These are phyloP conservation scores for Scedosporium aurantiacum DNA, from an alignment of 2,329 filamentous ascomycete genomes.

Conservation along the genomic window DNA sequence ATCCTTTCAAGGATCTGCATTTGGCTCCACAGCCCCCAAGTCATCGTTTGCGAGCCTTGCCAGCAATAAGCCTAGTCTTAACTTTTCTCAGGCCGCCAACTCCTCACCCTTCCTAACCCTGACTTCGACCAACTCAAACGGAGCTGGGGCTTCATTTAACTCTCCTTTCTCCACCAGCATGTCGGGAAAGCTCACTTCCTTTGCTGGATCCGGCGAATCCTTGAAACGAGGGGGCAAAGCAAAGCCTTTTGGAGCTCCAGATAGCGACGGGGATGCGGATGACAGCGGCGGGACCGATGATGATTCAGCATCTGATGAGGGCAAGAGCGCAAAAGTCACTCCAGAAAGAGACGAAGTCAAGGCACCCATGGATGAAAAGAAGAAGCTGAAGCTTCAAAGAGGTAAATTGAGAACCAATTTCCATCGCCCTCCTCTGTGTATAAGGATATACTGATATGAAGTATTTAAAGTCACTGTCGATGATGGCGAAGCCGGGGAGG, in stretches of 20 bases:
- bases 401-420: conserved; percentile 36
- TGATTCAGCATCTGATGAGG: conserved; percentile 28
- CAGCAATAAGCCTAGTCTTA: conserved; percentile 29
- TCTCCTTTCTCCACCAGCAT: conserved; percentile 55
- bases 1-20: conserved; percentile 34
- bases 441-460: not conserved
- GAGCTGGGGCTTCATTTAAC: conserved; percentile 22
- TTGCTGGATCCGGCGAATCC: conserved; percentile 50
- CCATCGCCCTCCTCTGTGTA: not conserved
- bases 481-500: conserved; percentile 78
- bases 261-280: conserved; percentile 47
- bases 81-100: conserved; percentile 30
- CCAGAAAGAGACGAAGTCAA: conserved; percentile 43
- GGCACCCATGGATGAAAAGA: conserved; percentile 43
- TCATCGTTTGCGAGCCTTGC: conserved; percentile 20
- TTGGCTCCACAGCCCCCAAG: conserved; percentile 29
- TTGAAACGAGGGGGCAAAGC: conserved; percentile 49
- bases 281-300: conserved; percentile 25
- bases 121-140: conserved; percentile 25
- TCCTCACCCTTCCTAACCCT: conserved; percentile 38
- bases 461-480: conserved; percentile 52
- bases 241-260: conserved; percentile 68
- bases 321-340: conserved; percentile 38
- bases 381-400: conserved; percentile 56
- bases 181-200: conserved; percentile 25